Conservation (phyloP, 2,329 filamentous ascomycete genomes). For the Claviceps sp. region DNA sequence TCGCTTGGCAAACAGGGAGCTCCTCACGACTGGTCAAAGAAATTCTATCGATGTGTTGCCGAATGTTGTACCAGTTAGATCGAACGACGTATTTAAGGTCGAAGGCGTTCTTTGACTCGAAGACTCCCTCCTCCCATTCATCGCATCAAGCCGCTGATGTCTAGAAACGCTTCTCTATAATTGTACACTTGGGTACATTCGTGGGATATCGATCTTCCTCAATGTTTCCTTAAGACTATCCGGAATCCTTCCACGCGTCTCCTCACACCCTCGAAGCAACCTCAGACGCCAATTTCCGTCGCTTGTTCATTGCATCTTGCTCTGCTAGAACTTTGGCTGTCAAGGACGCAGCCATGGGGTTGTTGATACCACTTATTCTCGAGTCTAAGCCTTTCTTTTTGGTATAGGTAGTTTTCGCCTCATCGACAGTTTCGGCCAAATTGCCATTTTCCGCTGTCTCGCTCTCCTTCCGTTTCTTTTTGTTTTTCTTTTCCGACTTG, state of each 20-base stretch:
- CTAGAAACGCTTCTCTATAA: background rate
- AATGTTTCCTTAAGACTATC: background rate
- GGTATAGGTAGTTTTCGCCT: constrained; percentile 10
- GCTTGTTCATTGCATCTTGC: constrained; percentile 70
- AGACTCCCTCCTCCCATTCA: background rate
- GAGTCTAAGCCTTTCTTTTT: constrained; percentile 20
- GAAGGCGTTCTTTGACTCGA: background rate
- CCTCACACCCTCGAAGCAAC: constrained; percentile 3
- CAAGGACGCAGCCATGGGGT: constrained; percentile 69
- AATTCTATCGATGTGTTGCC: background rate
- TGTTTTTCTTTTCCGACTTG: constrained; percentile 47
- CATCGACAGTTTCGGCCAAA: constrained; percentile 38
- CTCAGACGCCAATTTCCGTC: constrained; percentile 48
- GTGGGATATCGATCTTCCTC: constrained; percentile 1
- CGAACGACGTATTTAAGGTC: background rate
- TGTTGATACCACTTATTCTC: constrained; percentile 60
- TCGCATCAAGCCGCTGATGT: background rate
- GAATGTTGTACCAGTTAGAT: background rate
- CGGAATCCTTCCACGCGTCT: background rate
- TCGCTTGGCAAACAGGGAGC: background rate
- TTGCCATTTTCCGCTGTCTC: constrained; percentile 20
- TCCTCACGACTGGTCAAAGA: background rate
- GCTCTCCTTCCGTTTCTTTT: constrained; percentile 43
- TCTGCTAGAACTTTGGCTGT: constrained; percentile 80
- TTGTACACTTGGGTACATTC: background rate